Percentiles rank a stretch among this genome's conserved stretches.
Evolutionary conservation across 495 filamentous ascomycete species (phyloP).

Genomic region (Penicillium verhagenii): DNA sequence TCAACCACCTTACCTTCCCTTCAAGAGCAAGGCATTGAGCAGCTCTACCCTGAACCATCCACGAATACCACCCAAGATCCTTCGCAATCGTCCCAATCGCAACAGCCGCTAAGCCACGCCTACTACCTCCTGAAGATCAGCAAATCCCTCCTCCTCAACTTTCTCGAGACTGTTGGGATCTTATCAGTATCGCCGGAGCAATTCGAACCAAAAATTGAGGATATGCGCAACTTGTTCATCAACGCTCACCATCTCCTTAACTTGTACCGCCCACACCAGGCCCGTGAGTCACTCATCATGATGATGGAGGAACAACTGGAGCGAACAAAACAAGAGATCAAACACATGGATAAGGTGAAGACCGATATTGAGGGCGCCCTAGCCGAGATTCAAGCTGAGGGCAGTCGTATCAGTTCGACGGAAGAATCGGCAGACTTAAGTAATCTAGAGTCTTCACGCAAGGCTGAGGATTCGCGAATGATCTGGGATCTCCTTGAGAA

Average conservation of each 20-base stretch:
- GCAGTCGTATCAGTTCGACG: constrained; percentile 16
- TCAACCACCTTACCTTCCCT: constrained; percentile 65
- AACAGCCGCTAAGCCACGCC: constrained; percentile 60
- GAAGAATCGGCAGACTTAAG: constrained; percentile 2
- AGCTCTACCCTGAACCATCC: constrained; percentile 61
- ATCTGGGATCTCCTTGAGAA: constrained; percentile 42
- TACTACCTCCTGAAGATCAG: constrained; percentile 75
- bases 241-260: constrained; percentile 92
- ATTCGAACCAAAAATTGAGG: constrained; percentile 63
- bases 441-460: constrained; percentile 12
- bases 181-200: constrained; percentile 61
- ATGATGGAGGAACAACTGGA: constrained; percentile 91
- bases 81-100: constrained; percentile 28
- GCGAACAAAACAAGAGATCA: constrained; percentile 70
- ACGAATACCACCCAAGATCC: constrained; percentile 35
- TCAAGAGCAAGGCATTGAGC: constrained; percentile 64
- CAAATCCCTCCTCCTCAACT: constrained; percentile 81
- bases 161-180: constrained; percentile 73
- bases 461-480: constrained; percentile 28
- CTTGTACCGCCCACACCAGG: constrained; percentile 93
- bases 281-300: constrained; percentile 81
- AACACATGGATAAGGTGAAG: constrained; percentile 68
- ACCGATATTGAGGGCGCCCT: constrained; percentile 70
- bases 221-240: constrained; percentile 75
- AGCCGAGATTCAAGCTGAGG: constrained; percentile 56